Base-by-base conservation (phyloP, 768 basidiomycete genomes). In the Trametes villosa region DNA sequence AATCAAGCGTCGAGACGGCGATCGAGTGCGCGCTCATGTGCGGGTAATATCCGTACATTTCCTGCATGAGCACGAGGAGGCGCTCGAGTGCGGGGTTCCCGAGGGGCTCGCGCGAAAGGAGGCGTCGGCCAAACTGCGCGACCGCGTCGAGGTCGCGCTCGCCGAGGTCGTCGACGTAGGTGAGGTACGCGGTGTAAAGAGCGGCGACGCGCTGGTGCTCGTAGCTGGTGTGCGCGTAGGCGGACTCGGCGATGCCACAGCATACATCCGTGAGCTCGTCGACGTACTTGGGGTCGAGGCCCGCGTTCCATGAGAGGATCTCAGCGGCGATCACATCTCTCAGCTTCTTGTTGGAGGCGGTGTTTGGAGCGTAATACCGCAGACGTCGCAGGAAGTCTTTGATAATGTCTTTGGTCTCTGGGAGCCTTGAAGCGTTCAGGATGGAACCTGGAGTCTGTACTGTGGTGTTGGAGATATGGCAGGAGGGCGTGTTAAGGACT, bases 151-250 rank as follows among this genome's bases (percentile, higher is more conserved):
- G 50, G 49, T 75, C 72, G 26, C 49, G 41, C 12, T 52, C 26
- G 1, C 65, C 60, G 18, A 72, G 65, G 59, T 82, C 78, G 60
- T 82, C 81, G 29, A 76, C 57, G 41, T 66, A 75, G 49, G 74
- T 72, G n/a, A 69, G 52, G 45, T 72, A 76, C 0, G 78, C 71
- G 1, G 79, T 80, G 62, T 72, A 80, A 9, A 80, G 67, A 4
- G 77, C 73, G 30, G 80, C 75, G 59, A 73, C 70, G 7, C 77
- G 69, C 49, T 68, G 68, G 1, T 70, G 72, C 31, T 74, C 59
- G 63, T 55, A 47, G 18, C 40, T 20, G 22, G 51, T 63, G 15
- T 67, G 65, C 2, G 40, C 38, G 60, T 63, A 67, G 12, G 62
- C 60, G 18, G 56, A 59, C 33, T 62, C 54, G 6, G 49, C 60